phyloP scores from a whole-genome alignment of 331 rosid genomes.

The Phaseolus coccineus region DNA sequence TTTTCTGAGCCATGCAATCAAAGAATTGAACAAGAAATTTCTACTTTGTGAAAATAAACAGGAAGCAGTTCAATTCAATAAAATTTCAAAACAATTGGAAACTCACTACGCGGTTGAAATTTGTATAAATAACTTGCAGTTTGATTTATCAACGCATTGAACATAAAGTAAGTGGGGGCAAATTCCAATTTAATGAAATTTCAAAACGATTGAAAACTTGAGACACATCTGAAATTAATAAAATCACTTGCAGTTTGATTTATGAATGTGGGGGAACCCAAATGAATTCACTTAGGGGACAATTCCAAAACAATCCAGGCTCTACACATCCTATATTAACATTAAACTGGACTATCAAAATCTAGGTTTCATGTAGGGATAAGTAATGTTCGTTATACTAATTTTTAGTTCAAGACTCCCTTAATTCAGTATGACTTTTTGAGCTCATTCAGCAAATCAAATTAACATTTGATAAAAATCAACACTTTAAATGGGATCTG shows the following conservation, averaged over 20 bases:
- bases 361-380: too few relatives aligned
- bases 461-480: slow-evolving; percentile 2
- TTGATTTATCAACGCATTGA: not conserved
- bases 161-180: not conserved
- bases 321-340: too few relatives aligned
- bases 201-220: not conserved
- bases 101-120: not conserved
- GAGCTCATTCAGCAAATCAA: not conserved
- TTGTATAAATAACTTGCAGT: slow-evolving; percentile 2
- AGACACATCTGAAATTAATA: not conserved
- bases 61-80: not conserved
- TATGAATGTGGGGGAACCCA: not conserved
- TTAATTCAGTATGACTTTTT: not conserved
- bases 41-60: not conserved
- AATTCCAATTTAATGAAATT: not conserved
- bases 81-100: slow-evolving; percentile 9
- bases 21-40: slow-evolving; percentile 7
- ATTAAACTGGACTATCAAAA: too few relatives aligned
- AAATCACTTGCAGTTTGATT: slow-evolving; percentile 11
- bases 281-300: not conserved
- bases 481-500: not conserved
- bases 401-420: not conserved
- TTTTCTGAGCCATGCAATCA: not conserved
- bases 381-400: too few relatives aligned
- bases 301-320: too few relatives aligned